phyloP scores from a whole-genome alignment of 371 early-diverging fungal genomes.

The Ordospora colligata region DNA sequence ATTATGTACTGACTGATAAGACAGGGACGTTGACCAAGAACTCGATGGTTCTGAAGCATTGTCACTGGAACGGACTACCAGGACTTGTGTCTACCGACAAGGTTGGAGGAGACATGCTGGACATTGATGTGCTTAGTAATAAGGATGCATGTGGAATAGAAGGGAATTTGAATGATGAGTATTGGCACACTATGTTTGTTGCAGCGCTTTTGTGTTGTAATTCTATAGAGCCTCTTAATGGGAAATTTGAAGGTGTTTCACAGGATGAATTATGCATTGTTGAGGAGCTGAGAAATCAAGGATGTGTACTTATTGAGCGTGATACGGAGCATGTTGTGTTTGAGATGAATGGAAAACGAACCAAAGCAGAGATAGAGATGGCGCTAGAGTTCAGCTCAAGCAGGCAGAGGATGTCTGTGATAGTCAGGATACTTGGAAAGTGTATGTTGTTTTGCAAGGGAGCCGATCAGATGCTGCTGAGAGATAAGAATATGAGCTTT shows the following conservation, averaged over 20 bases:
- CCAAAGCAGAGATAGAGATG: constrained; percentile 19
- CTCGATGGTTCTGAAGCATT: constrained; percentile 74
- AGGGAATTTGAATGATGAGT: constrained; percentile 37
- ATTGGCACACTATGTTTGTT: constrained; percentile 23
- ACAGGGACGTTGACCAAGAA: constrained; percentile 95
- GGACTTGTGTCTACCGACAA: constrained; percentile 7
- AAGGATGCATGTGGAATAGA: constrained; percentile 64
- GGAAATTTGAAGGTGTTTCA: constrained; percentile 55
- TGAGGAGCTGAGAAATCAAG: constrained; percentile 28
- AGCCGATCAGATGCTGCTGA: constrained; percentile 66
- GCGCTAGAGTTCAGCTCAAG: constrained; percentile 55
- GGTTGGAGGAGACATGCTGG: background rate
- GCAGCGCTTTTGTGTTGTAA: constrained; percentile 57
- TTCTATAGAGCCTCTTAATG: constrained; percentile 52
- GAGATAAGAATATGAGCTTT: constrained; percentile 4
- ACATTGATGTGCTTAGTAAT: constrained; percentile 62
- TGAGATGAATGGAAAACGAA: constrained; percentile 11
- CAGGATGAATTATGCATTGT: constrained; percentile 61
- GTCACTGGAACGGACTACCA: constrained; percentile 22
- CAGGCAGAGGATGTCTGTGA: constrained; percentile 57
- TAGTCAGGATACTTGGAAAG: constrained; percentile 39
- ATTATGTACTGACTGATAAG: constrained; percentile 87
- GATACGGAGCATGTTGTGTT: constrained; percentile 11
- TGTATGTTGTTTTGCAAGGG: constrained; percentile 70
- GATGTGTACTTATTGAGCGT: constrained; percentile 2